These are phyloP conservation scores for Zangia roseola DNA, from an alignment of 768 basidiomycete genomes.

Conservation along the genomic window DNA sequence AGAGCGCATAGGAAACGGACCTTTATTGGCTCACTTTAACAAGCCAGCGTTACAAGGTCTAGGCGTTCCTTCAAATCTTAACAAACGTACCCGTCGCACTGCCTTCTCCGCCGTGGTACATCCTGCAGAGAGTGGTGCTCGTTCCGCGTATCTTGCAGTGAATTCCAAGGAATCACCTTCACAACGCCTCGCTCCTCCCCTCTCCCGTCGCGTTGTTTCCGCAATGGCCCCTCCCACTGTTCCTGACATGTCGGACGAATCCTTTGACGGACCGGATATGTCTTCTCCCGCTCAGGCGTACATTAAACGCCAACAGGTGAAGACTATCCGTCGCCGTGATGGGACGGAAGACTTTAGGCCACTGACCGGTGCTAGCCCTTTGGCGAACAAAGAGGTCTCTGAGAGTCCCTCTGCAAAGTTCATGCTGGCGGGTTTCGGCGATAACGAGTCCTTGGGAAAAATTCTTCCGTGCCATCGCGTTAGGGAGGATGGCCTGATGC, in stretches of 20 bases:
- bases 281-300: slow-evolving; percentile 84
- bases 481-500: slow-evolving; percentile 92
- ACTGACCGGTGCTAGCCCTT: slow-evolving; percentile 62
- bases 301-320: slow-evolving; percentile 71
- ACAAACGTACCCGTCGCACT: slow-evolving; percentile 65
- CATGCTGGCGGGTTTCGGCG: slow-evolving; percentile 75
- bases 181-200: slow-evolving; percentile 28
- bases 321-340: slow-evolving; percentile 75
- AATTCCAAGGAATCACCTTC: slow-evolving; percentile 29
- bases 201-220: slow-evolving; percentile 71
- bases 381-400: slow-evolving; percentile 40
- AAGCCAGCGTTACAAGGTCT: slow-evolving; percentile 54
- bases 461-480: slow-evolving; percentile 92
- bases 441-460: slow-evolving; percentile 91
- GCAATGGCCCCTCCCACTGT: slow-evolving; percentile 53
- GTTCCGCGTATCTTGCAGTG: slow-evolving; percentile 45
- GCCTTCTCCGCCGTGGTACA: slow-evolving; percentile 62
- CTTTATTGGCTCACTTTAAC: slow-evolving; percentile 40
- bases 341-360: slow-evolving; percentile 81
- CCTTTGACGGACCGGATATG: slow-evolving; percentile 60
- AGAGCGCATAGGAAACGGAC: slow-evolving; percentile 38
- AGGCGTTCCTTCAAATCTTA: slow-evolving; percentile 50
- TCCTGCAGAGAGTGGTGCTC: slow-evolving; percentile 40
- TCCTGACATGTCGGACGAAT: slow-evolving; percentile 49
- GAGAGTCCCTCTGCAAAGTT: slow-evolving; percentile 61